Conservation (phyloP, 441 rosid species). For the Aleurites moluccanus region DNA sequence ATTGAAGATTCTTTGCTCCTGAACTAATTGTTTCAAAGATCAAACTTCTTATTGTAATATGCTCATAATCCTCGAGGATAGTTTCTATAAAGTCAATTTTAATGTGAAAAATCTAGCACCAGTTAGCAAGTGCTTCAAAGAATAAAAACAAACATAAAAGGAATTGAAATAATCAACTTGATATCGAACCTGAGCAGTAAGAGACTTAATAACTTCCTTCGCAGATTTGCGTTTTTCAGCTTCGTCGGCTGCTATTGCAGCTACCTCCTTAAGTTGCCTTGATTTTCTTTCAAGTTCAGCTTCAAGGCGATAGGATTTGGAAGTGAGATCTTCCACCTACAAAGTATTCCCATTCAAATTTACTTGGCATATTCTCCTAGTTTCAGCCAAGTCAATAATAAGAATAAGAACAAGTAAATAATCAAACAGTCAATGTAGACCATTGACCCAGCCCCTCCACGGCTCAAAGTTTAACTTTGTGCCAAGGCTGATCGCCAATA, state of each 20-base stretch:
- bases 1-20: background rate
- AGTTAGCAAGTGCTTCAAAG: background rate
- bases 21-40: background rate
- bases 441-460: background rate
- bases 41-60: background rate
- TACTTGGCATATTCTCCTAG: background rate
- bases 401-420: background rate
- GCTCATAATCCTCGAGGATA: background rate
- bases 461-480: background rate
- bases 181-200: slow-evolving; percentile 57
- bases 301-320: slow-evolving; percentile 49
- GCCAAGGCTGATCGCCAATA: background rate
- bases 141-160: slow-evolving; percentile 5
- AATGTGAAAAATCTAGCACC: background rate
- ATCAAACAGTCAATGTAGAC: background rate
- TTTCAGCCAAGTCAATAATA: background rate
- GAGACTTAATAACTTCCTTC: slow-evolving; percentile 59
- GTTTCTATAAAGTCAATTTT: slow-evolving; percentile 4
- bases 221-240: slow-evolving; percentile 69
- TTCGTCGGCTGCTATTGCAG: slow-evolving; percentile 63
- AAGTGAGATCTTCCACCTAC: slow-evolving; percentile 58
- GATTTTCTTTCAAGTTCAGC: slow-evolving; percentile 56
- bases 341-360: slow-evolving; percentile 18
- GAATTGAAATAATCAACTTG: slow-evolving; percentile 7
- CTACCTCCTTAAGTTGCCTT: slow-evolving; percentile 49